Base-by-base conservation (phyloP, 768 basidiomycete genomes). In the Jaapia argillacea region DNA sequence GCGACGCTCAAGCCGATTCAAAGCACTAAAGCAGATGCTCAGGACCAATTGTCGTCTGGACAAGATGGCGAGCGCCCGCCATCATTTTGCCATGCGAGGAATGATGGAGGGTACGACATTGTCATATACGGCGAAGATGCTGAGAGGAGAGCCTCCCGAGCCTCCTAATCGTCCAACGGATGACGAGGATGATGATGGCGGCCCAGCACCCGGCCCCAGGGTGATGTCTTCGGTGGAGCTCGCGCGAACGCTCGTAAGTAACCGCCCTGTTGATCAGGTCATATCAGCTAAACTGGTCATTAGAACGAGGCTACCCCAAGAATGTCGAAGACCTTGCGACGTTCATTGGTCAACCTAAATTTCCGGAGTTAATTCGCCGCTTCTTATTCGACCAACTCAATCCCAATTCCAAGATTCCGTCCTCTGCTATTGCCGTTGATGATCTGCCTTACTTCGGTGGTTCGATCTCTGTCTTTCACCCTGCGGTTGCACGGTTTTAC, bases 1-100 rank as follows among this genome's bases (percentile, higher is more conserved):
- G 54, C 36, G 48, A 1, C 43, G 48, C 0, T 54, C 54, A 3
- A 54, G 36, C 24, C 44, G 43, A 2, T 54, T 28, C 31, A 39
- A 48, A 10, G 46, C 52, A 12, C 35, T 55, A 10, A 36, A n/a
- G 1, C 54, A 55, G 25, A 55, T 50, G 50, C 37, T 55, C 1
- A 24, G 28, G 16, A 53, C 44, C 4, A 52, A 46, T 18, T 25
- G 7, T 3, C 40, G 26, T 13, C 20, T 46, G 3, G 48, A 49
- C 27, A 49, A 47, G 28, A 26, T 49, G 3, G 18, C 6, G 7
- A 37, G 41, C 1, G 16, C 23, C 23, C 36, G 22, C 1, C 6
- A 2, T 2, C 24, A 20, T 2, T 33, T 31, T 43, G 21, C 20
- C 2, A 14, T 13, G 18, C 41, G 14, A 13, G 42, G 46, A 3